Percentiles rank a stretch among this genome's conserved stretches.
Evolutionary conservation across 2,329 filamentous ascomycete species (phyloP).

Genomic region (Colletotrichum camelliae): DNA sequence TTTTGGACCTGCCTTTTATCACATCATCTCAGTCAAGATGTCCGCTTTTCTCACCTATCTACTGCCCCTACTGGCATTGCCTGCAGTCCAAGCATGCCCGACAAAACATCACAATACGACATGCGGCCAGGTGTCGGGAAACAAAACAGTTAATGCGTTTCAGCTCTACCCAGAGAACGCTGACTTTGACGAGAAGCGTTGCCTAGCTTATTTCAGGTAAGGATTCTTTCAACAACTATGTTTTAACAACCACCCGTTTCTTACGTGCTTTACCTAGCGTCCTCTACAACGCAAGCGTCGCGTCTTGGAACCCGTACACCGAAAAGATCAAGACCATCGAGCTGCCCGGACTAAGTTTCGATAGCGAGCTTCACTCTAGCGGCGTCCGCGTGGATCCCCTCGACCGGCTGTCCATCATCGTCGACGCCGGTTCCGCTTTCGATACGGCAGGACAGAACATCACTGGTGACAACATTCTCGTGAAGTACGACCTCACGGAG

Average conservation of each 20-base stretch:
- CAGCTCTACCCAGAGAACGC: slow-evolving; percentile 28
- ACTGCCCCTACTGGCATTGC: slow-evolving; percentile 6
- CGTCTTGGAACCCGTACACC: slow-evolving; percentile 35
- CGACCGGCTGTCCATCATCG: slow-evolving; percentile 37
- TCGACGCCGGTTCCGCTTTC: slow-evolving; percentile 39
- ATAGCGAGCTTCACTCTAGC: slow-evolving; percentile 34
- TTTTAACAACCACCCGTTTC: not conserved
- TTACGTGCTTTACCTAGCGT: not conserved
- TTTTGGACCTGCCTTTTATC: fast-evolving
- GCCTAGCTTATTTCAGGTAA: slow-evolving; percentile 26
- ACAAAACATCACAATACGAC: not conserved
- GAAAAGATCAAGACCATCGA: slow-evolving; percentile 28
- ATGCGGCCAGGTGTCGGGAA: not conserved
- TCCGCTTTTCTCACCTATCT: not conserved
- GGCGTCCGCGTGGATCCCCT: slow-evolving; percentile 39
- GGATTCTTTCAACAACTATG: too few species aligned
- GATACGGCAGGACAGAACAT: slow-evolving; percentile 38
- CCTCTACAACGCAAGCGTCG: slow-evolving; percentile 39
- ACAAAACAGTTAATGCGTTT: slow-evolving; percentile 3
- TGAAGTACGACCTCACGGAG: slow-evolving; percentile 36
- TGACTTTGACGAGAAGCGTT: slow-evolving; percentile 24
- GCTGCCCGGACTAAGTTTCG: slow-evolving; percentile 34
- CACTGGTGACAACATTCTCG: slow-evolving; percentile 39
- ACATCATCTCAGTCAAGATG: not conserved
- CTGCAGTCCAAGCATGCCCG: not conserved